A percentile compares a stretch with the other conserved stretches of the same genome.
Conservation (phyloP, 768 basidiomycete genomes). For the Leccinum olivaceopallidum region DNA sequence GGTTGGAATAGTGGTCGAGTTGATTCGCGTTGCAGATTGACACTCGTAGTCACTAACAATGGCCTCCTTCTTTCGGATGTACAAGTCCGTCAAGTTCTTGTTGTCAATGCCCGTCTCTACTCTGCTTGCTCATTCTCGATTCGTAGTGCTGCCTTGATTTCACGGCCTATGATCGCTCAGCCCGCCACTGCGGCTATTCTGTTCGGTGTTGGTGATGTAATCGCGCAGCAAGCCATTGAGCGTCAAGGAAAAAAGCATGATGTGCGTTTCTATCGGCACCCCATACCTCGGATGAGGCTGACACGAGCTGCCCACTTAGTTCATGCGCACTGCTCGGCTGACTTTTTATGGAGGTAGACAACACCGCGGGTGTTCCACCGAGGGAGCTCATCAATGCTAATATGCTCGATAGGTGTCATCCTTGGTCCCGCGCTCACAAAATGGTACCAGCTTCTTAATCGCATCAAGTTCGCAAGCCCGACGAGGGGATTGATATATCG, state of each 20-base stretch:
- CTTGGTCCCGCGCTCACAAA: constrained; percentile 83
- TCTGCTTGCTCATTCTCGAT: constrained; percentile 7
- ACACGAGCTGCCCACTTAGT: constrained; percentile 35
- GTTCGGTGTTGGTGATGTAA: constrained; percentile 74
- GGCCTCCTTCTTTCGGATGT: constrained; percentile 45
- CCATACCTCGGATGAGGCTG: background rate
- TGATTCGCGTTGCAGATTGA: background rate
- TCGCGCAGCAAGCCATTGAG: constrained; percentile 88
- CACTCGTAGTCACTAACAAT: constrained; percentile 23
- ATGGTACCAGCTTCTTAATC: constrained; percentile 76
- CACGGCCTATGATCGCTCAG: constrained; percentile 62
- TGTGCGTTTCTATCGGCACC: constrained; percentile 40
- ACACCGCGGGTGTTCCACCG: background rate
- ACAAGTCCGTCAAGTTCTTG: constrained; percentile 36
- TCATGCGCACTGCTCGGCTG: constrained; percentile 60
- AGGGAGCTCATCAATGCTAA: background rate
- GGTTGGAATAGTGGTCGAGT: background rate
- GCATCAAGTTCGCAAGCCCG: constrained; percentile 65
- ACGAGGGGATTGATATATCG: constrained; percentile 60
- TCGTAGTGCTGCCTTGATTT: constrained; percentile 56
- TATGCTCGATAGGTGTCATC: constrained; percentile 47
- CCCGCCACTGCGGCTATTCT: constrained; percentile 64
- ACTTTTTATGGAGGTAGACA: constrained; percentile 69
- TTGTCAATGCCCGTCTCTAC: background rate
- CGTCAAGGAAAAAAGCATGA: constrained; percentile 72